A percentile compares a stretch with the other conserved stretches of the same genome.
These are phyloP conservation scores for Herpetospermum pedunculosum DNA, from an alignment of 306 rosid species.

Conservation along the genomic window DNA sequence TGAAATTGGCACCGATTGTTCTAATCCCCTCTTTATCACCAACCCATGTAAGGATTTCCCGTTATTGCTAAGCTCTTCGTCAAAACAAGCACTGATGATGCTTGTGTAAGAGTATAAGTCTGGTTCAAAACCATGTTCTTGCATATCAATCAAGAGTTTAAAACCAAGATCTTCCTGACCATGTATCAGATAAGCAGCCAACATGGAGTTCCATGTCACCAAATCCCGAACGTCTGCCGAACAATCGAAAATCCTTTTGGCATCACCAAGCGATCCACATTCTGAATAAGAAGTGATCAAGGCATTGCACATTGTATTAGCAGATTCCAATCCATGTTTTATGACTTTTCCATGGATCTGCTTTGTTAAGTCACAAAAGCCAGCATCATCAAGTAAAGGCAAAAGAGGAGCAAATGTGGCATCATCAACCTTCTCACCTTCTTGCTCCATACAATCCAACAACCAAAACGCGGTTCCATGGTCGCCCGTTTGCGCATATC, in stretches of 20 bases:
- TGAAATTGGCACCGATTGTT: slow-evolving; percentile 43
- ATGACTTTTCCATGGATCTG: slow-evolving; percentile 57
- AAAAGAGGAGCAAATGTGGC: slow-evolving; percentile 67
- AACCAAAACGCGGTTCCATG: slow-evolving; percentile 31
- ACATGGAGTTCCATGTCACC: slow-evolving; percentile 79
- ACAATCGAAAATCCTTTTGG: slow-evolving; percentile 45
- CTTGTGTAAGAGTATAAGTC: slow-evolving; percentile 66
- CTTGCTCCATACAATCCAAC: slow-evolving; percentile 42
- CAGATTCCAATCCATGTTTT: slow-evolving; percentile 43
- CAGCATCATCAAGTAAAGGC: slow-evolving; percentile 51
- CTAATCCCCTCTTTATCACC: slow-evolving; percentile 57
- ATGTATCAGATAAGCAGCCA: slow-evolving; percentile 50
- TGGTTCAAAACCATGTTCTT: slow-evolving; percentile 48
- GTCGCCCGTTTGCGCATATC: slow-evolving; percentile 45
- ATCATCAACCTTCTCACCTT: slow-evolving; percentile 45
- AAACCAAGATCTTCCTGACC: slow-evolving; percentile 39
- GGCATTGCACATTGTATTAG: slow-evolving; percentile 50
- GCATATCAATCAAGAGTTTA: slow-evolving; percentile 47
- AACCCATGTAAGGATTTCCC: slow-evolving; percentile 61
- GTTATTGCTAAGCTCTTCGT: slow-evolving; percentile 19
- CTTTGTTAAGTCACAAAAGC: slow-evolving; percentile 22
- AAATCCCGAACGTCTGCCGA: slow-evolving; percentile 30
- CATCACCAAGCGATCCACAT: slow-evolving; percentile 52
- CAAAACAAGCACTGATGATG: slow-evolving; percentile 42
- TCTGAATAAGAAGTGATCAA: slow-evolving; percentile 56